These are phyloP conservation scores for Apiosordaria backusii DNA, from an alignment of 495 filamentous ascomycete species.

Conservation along the genomic window DNA sequence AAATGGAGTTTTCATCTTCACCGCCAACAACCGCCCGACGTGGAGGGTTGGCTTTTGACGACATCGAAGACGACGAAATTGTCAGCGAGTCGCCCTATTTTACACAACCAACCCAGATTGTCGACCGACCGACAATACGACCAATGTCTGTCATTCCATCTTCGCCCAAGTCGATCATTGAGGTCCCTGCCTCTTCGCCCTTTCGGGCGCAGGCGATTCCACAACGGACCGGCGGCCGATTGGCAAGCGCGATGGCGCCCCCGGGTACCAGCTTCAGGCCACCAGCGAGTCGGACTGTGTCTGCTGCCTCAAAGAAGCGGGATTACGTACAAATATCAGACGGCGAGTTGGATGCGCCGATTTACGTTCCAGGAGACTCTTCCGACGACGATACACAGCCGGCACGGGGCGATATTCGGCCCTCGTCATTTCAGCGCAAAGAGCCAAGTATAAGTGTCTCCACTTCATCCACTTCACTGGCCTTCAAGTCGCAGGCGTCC, in stretches of 20 bases:
- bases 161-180: constrained; percentile 57
- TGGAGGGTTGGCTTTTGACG: constrained; percentile 21
- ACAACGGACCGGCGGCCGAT: constrained; percentile 25
- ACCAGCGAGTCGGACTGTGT: constrained; percentile 30
- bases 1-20: constrained; percentile 24
- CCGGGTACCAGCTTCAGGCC: constrained; percentile 68
- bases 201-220: constrained; percentile 36
- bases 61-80: constrained; percentile 22
- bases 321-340: constrained; percentile 43
- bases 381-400: constrained; percentile 42
- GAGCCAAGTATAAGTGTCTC: constrained; percentile 15
- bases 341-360: constrained; percentile 39
- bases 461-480: neutral
- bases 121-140: constrained; percentile 29
- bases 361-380: constrained; percentile 36
- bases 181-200: constrained; percentile 83
- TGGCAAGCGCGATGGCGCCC: constrained; percentile 68
- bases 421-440: constrained; percentile 55
- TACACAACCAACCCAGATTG: constrained; percentile 68
- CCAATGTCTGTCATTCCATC: constrained; percentile 23
- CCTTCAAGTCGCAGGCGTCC: neutral
- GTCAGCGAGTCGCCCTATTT: constrained; percentile 40
- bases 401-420: constrained; percentile 62
- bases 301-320: constrained; percentile 21
- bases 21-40: constrained; percentile 14